phyloP scores from a whole-genome alignment of 1,284 basidiomycete species.

The Marasmius sp. region DNA sequence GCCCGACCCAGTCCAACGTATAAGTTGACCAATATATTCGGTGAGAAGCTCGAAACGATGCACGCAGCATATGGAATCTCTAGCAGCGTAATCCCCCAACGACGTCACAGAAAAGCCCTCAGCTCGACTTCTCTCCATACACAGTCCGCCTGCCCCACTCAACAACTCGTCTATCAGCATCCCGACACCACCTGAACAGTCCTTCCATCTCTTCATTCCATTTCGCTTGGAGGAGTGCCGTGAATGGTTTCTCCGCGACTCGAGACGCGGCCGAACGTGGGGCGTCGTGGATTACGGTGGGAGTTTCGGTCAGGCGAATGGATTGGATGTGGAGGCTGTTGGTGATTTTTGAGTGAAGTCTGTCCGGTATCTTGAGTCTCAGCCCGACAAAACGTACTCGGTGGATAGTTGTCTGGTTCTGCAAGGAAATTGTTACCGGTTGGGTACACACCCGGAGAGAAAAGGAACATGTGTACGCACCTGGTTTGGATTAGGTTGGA shows the following conservation, averaged over 20 bases:
- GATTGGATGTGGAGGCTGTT: constrained; percentile 49
- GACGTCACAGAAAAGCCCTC: not conserved
- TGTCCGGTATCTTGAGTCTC: not conserved
- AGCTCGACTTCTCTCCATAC: not conserved
- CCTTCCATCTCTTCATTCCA: constrained; percentile 54
- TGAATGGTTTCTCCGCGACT: constrained; percentile 42
- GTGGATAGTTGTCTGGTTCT: constrained; percentile 50
- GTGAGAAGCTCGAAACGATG: too few species aligned
- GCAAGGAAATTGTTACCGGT: not conserved
- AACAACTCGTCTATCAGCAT: constrained; percentile 41
- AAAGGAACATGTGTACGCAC: constrained; percentile 27
- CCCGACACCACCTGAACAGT: constrained; percentile 38
- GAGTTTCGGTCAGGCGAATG: constrained; percentile 44
- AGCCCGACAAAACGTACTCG: constrained; percentile 40
- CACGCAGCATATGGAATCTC: too few species aligned
- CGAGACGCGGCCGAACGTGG: constrained; percentile 51
- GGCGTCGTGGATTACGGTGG: constrained; percentile 36
- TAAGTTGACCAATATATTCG: too few species aligned
- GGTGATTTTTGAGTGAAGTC: not conserved
- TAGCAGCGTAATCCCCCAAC: too few species aligned
- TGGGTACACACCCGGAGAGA: not conserved
- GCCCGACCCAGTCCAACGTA: too few species aligned
- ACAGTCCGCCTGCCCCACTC: constrained; percentile 39
- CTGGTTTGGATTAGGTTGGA: constrained; percentile 54
- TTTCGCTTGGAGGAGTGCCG: constrained; percentile 39